Conservation (phyloP, 345 rosid genomes). For the Euclidium syriacum region DNA sequence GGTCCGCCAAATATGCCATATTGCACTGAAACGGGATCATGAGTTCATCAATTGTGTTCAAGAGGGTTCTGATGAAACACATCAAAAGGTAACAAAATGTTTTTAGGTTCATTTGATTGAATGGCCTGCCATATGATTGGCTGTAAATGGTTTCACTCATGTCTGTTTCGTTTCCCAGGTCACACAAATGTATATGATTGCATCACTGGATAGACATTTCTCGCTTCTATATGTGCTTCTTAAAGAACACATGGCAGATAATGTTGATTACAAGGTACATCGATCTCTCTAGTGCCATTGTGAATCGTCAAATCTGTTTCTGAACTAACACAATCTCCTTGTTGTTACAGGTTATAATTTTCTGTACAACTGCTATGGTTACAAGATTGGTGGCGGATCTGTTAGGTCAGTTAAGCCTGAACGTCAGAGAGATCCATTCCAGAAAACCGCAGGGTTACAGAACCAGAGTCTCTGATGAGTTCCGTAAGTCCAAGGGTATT, state of each 20-base stretch:
- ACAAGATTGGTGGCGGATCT: conserved; percentile 75
- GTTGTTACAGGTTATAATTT: conserved; percentile 68
- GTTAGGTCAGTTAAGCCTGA: conserved; percentile 68
- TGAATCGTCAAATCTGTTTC: neutral
- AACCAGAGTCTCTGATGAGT: conserved; percentile 91
- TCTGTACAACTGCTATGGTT: conserved; percentile 97
- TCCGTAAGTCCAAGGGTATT: conserved; percentile 88
- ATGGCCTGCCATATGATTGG: neutral
- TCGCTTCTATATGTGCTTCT: conserved; percentile 62
- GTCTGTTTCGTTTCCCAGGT: conserved; percentile 53
- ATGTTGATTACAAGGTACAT: conserved; percentile 76
- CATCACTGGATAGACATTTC: conserved; percentile 76
- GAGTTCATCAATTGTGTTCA: conserved; percentile 84
- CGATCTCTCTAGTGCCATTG: neutral
- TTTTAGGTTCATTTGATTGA: conserved; percentile 2
- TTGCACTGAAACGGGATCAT: conserved; percentile 85
- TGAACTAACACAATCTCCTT: neutral
- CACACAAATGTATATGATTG: conserved; percentile 67
- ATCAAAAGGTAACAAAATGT: conserved; percentile 60
- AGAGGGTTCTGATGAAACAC: conserved; percentile 93
- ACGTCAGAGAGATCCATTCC: conserved; percentile 95
- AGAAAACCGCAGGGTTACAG: conserved; percentile 93
- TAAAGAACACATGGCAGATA: conserved; percentile 86
- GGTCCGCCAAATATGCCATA: conserved; percentile 91
- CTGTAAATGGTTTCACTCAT: neutral